Evolutionary conservation across 73 alveolate species (phyloP), one percentile per base, ranked within the genome.

Genomic region (Stentor coeruleus): DNA sequence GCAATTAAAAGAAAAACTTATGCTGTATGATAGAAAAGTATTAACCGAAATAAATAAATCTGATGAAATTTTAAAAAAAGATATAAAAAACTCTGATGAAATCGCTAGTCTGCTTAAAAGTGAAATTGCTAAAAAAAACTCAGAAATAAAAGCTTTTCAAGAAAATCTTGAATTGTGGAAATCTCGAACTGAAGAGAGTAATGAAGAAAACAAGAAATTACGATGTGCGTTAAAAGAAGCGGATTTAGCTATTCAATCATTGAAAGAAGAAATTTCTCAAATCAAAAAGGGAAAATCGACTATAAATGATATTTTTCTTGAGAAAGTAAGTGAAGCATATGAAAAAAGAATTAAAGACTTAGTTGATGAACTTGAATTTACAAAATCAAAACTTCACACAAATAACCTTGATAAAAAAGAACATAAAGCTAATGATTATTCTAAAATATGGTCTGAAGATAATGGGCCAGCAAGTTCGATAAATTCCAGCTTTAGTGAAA

Each of bases 101-200:
- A 66, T 15, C 79, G 14, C 33, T 28, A 66, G 33, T 1, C 36
- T 28, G 36, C 41, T 66, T 20, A 20, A 33, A 66, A 20, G 11
- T 20, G 40, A 66, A 20, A 20, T 66, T 20, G 15, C 11, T 20
- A 33, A 20, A 20, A 66, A 66, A 40, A 26, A 66, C n/a, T 20
- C n/a, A 26, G 79, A 66, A 66, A 2, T 2, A 20, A 31, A 33
- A 66, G 33, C n/a, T 2, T 20, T 20, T 1, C n/a, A 66, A 20
- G 79, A 66, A 66, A 66, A 66, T 20, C n/a, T 66, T 2, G 40
- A 33, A 20, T 20, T 11, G n/a, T 66, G 79, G 79, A 66, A 66
- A 66, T 20, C 79, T 20, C n/a, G 37, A 66, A 31, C 42, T 66
- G 79, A 66, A 20, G 49, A 66, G 37, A 26, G 14, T 66, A 15